A percentile compares a stretch with the other conserved stretches of the same genome.
Conservation (phyloP, 2,329 filamentous ascomycete species). For the Cadophora sp. region DNA sequence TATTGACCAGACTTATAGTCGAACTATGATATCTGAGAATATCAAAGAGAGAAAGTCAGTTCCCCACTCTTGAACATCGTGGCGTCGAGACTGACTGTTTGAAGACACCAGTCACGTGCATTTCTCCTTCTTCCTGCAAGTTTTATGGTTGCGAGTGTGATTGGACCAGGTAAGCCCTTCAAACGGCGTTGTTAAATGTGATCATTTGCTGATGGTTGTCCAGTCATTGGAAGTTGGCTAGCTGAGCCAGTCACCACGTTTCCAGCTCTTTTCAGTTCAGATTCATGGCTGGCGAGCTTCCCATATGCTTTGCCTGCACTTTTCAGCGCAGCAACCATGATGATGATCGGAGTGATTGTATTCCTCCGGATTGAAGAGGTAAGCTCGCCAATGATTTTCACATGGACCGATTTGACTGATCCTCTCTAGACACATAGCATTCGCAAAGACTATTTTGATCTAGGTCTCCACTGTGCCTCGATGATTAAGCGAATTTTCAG, state of each 20-base stretch:
- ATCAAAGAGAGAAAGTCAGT: constrained; percentile 18
- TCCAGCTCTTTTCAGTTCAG: neutral
- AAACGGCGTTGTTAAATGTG: neutral
- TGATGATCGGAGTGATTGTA: constrained; percentile 4
- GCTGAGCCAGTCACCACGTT: constrained; percentile 14
- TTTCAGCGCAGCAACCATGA: constrained; percentile 15
- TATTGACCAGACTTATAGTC: neutral
- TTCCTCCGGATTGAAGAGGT: constrained; percentile 16
- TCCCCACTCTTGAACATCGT: neutral
- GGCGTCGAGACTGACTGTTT: neutral
- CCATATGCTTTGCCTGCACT: constrained; percentile 16
- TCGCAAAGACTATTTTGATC: constrained; percentile 8
- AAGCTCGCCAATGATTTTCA: neutral
- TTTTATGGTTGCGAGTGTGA: constrained; percentile 18
- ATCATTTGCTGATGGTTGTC: neutral
- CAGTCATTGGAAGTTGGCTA: constrained; percentile 14
- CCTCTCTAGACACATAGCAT: neutral
- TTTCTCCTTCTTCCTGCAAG: constrained; percentile 19
- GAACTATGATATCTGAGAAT: constrained; percentile 19
- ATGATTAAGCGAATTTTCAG: constrained; percentile 5
- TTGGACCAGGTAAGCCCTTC: constrained; percentile 10
- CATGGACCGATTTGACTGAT: neutral
- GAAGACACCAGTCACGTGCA: constrained; percentile 20
- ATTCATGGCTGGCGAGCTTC: constrained; percentile 14
- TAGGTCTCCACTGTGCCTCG: constrained; percentile 12